These are phyloP conservation scores for Solioccasus polychromus DNA, from an alignment of 768 basidiomycete species.

Conservation along the genomic window DNA sequence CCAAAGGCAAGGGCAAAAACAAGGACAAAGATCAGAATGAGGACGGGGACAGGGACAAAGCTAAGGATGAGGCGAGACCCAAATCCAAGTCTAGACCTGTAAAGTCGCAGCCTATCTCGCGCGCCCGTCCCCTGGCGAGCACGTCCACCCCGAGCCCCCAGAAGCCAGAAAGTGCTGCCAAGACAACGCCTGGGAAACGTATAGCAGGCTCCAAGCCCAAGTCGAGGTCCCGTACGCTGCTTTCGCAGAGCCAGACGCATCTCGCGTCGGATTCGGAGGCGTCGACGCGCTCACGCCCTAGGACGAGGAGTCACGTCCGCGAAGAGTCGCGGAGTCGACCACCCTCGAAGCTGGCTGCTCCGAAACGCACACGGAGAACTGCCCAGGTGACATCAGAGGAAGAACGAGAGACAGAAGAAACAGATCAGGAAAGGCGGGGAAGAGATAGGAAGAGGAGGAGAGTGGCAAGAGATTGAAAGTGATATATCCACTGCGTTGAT, in stretches of 20 bases:
- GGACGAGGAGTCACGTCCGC: conserved; percentile 23
- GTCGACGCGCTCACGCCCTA: conserved; percentile 16
- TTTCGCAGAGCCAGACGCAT: conserved; percentile 21
- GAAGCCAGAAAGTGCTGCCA: too few relatives aligned
- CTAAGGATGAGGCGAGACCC: conserved; percentile 4
- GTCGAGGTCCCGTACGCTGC: conserved; percentile 13
- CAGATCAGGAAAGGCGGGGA: conserved; percentile 16
- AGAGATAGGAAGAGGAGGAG: conserved; percentile 31
- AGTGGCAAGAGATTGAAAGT: conserved; percentile 12
- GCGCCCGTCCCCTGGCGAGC: conserved; percentile 4
- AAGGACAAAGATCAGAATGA: conserved; percentile 1
- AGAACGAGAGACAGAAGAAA: conserved; percentile 10
- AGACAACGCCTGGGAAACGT: not conserved
- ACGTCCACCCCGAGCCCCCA: too few relatives aligned
- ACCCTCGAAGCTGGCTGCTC: conserved; percentile 5
- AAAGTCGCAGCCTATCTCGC: conserved; percentile 14
- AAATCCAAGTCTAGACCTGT: conserved; percentile 12
- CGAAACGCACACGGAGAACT: conserved; percentile 3
- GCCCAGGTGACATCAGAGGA: conserved; percentile 7
- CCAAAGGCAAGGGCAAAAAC: conserved; percentile 5
- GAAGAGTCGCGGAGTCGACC: conserved; percentile 19
- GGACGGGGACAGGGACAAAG: conserved; percentile 7
- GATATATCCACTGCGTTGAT: too few relatives aligned
- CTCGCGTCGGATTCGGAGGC: conserved; percentile 23
- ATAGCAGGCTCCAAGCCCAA: conserved; percentile 11